Conservation (phyloP, 176 grass and related monocot genomes). For the Avena atlantica region DNA sequence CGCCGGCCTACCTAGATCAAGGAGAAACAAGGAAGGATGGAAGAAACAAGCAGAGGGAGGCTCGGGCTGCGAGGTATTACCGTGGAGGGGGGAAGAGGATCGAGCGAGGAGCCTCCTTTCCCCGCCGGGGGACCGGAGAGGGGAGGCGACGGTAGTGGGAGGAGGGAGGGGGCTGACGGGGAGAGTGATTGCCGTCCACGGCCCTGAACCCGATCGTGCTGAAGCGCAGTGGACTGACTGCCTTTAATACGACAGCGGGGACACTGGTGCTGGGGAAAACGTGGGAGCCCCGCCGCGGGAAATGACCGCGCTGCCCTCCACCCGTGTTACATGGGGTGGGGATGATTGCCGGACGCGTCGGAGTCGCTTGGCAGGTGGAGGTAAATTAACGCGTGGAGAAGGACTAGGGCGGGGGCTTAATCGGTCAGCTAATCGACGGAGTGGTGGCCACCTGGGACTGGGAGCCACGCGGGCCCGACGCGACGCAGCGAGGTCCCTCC, state of each 20-base stretch:
- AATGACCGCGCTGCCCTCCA: neutral
- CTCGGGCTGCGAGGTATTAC: neutral
- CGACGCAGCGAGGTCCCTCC: neutral
- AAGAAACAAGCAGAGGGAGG: neutral
- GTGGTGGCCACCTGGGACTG: neutral
- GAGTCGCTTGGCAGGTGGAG: neutral
- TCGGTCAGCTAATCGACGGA: neutral
- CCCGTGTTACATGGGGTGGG: constrained; percentile 13
- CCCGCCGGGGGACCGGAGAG: neutral
- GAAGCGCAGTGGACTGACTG: constrained; percentile 5
- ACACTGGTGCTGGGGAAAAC: neutral
- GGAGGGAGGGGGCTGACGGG: too few species aligned
- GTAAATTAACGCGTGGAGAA: neutral
- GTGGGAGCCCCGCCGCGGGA: neutral
- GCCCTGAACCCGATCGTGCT: neutral
- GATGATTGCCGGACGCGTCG: neutral
- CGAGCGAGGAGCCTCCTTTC: neutral
- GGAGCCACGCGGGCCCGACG: neutral
- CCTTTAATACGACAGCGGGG: neutral
- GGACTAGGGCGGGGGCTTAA: neutral
- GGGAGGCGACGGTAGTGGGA: neutral
- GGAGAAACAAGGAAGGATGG: too few species aligned
- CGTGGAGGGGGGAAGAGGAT: neutral
- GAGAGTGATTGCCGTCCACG: neutral
- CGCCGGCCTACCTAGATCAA: neutral